Evolutionary conservation across 495 filamentous ascomycete species (phyloP), one percentile per base, ranked within the genome.

Genomic region (Xylaria curta): DNA sequence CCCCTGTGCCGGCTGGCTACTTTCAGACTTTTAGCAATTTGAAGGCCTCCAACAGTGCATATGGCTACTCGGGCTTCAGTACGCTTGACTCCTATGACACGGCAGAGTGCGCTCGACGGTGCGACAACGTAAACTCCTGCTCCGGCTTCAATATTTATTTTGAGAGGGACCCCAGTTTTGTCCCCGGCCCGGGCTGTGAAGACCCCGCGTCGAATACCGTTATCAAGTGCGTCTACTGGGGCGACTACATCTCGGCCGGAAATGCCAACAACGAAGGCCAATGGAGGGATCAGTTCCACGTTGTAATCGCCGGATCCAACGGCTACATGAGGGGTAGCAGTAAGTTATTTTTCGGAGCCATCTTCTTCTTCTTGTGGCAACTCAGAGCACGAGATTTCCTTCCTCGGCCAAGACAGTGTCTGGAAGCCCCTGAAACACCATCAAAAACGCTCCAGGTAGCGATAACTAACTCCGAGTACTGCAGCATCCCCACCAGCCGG

Each of bases 211-310:
- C 81, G 19, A 80, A 82, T 42, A 87, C 85, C 51, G 83, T 84
- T 71, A 86, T 85, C 80, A 87, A 87, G 79, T 89, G 87, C 73
- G 81, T 82, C 26, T 84, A 85, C 70, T 88, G 84, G 83, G 84
- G 83, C 53, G 78, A 75, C 19, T 66, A 72, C 26, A 68, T 86
- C 40, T 54, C 76, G 0, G 59, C 73, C 28, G 69, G 44, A 1
- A 76, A 77, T 2, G 83, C 83, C 31, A 80, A 59, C 26, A 84
- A 84, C 64, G 63, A 28, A 15, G 85, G 83, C n/a, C 75, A 83
- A 72, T 81, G 64, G 46, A 75, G 81, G 24, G 75, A 67, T 24
- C 59, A 81, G 17, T 86, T 86, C 76, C 79, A 83, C 8, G 78
- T 84, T 13, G 82, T 82, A 38, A 80, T 84, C 60, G 77, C 85